phyloP scores from a whole-genome alignment of 1,139 yeast species.

The Yamadazyma sp. region DNA sequence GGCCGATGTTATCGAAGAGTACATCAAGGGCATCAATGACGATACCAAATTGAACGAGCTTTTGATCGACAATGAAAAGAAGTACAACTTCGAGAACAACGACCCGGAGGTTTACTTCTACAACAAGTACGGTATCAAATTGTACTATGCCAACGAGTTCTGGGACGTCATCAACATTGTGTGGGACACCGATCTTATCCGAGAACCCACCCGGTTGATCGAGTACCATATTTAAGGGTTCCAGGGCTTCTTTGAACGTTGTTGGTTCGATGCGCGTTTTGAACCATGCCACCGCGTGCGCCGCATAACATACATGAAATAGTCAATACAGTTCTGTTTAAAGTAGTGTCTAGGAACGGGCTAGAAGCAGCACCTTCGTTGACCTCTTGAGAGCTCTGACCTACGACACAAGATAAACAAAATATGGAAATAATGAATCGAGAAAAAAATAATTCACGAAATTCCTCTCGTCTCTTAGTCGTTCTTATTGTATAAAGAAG shows the following conservation, averaged over 20 bases:
- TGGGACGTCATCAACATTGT: slow-evolving; percentile 71
- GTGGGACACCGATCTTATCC: slow-evolving; percentile 52
- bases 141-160: slow-evolving; percentile 71
- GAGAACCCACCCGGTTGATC: slow-evolving; percentile 26
- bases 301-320: too few relatives aligned
- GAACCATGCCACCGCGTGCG: slow-evolving; percentile 1
- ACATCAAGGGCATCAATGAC: slow-evolving; percentile 38
- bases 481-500: too few relatives aligned
- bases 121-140: slow-evolving; percentile 53
- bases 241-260: background rate
- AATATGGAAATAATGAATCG: too few relatives aligned
- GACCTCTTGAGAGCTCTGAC: too few relatives aligned
- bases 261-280: background rate
- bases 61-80: slow-evolving; percentile 35
- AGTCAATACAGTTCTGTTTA: too few relatives aligned
- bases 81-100: slow-evolving; percentile 28
- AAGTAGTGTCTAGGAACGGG: too few relatives aligned
- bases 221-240: slow-evolving; percentile 31
- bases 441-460: too few relatives aligned
- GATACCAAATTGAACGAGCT: slow-evolving; percentile 31
- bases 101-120: slow-evolving; percentile 49
- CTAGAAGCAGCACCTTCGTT: too few relatives aligned
- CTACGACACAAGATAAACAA: too few relatives aligned
- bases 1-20: slow-evolving; percentile 66
- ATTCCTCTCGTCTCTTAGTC: too few relatives aligned